A percentile compares a stretch with the other conserved stretches of the same genome.
Conservation (phyloP, 805 yeast species). For the Ogataea ganodermae region DNA sequence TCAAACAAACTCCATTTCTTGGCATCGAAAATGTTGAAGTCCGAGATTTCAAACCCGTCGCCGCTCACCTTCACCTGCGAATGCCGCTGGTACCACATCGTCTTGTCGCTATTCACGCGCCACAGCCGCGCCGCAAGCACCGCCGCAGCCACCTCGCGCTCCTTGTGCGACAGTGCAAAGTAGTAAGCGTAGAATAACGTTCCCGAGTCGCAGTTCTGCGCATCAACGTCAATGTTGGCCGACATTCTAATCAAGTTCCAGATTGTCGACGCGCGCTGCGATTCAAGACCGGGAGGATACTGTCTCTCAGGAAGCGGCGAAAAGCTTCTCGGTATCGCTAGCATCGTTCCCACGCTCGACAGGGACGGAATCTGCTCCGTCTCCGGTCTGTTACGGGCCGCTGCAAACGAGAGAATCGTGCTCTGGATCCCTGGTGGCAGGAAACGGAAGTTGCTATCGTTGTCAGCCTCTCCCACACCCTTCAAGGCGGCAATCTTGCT, state of each 20-base stretch:
- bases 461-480: constrained; percentile 19
- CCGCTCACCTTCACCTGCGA: constrained; percentile 40
- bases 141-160: constrained; percentile 39
- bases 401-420: constrained; percentile 32
- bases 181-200: constrained; percentile 48
- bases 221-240: constrained; percentile 27
- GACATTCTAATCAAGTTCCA: constrained; percentile 34
- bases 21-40: constrained; percentile 45
- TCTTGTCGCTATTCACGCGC: constrained; percentile 35
- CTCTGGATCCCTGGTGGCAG: constrained; percentile 40
- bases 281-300: constrained; percentile 37
- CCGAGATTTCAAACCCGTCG: constrained; percentile 44
- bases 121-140: constrained; percentile 40
- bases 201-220: constrained; percentile 34
- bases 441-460: constrained; percentile 33
- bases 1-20: constrained; percentile 46
- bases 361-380: constrained; percentile 19
- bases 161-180: constrained; percentile 43
- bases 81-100: constrained; percentile 39
- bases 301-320: constrained; percentile 29
- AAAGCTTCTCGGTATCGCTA: constrained; percentile 28
- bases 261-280: constrained; percentile 34
- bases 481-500: not conserved
- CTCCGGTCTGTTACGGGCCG: constrained; percentile 25
- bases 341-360: constrained; percentile 28